Evolutionary conservation across 176 grass and related monocot species (phyloP), one percentile per base, ranked within the genome.

Genomic region (Zizania latifolia): DNA sequence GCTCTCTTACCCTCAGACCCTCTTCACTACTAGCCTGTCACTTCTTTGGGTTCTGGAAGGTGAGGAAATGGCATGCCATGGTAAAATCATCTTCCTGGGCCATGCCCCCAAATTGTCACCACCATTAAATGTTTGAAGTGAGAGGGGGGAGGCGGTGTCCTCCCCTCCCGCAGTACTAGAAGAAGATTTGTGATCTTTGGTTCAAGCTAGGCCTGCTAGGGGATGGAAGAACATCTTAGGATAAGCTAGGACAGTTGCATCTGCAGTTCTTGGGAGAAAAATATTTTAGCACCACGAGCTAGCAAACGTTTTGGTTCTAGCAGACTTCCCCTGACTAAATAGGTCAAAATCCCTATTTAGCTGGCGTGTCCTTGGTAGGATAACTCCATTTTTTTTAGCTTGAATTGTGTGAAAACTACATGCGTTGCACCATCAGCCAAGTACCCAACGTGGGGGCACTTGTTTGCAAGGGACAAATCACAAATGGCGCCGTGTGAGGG

Each of bases 51-150:
- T 84, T 85, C 68, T 79, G 68, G 68, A 74, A 68, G 37, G 50
- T 46, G 50, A 32, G 61, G 32, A 79, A 74, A 74, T 85, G 59
- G 68, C 58, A 79, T 73, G 59, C 29, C 75, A 43, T 45, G 69
- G 59, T 65, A 73, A 66, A 61, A 69, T 21, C 82, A 53, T 71
- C 66, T 79, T 84, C 75, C 45, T 85, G 58, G 35, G 46, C 75
- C 69, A 72, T 65, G 58, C 17, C 26, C 65, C 74, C 74, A 78
- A 72, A 64, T 35, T 78, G 82, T 62, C 57, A 65, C 58, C 74
- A 3, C 46, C 43, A 64, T 78, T 84, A 64, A 78, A 84, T 78
- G 44, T 70, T 75, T 84, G 74, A 78, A 39, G 66, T 56, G 65
- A 43, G 63, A 16, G 43, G 81, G 13, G 54, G 44, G 37, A 41